phyloP scores from a whole-genome alignment of 345 rosid species.

The Bruguiera gymnorhiza region DNA sequence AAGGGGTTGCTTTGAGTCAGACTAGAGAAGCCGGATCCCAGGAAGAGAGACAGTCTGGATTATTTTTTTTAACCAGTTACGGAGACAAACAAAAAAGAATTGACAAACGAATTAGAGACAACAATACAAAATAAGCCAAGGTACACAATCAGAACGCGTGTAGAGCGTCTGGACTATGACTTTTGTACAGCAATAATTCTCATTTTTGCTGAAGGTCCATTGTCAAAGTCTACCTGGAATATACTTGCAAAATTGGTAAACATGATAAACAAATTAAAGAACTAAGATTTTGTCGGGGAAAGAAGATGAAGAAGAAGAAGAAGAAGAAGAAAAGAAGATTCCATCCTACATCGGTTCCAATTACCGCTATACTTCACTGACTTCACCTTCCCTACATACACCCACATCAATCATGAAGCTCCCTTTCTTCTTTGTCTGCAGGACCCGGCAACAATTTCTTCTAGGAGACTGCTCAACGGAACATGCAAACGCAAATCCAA shows the following conservation, averaged over 20 bases:
- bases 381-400: slow-evolving; percentile 67
- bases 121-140: background rate
- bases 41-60: too few relatives aligned
- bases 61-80: too few relatives aligned
- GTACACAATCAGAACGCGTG: background rate
- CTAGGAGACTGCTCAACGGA: slow-evolving; percentile 61
- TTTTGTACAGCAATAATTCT: slow-evolving; percentile 7
- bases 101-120: background rate
- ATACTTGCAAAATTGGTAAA: slow-evolving; percentile 26
- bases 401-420: slow-evolving; percentile 67
- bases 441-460: slow-evolving; percentile 84
- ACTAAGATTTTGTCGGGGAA: background rate
- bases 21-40: too few relatives aligned
- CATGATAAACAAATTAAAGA: slow-evolving; percentile 11
- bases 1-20: too few relatives aligned
- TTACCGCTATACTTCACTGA: slow-evolving; percentile 51
- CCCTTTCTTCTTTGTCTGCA: slow-evolving; percentile 54
- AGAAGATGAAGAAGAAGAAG: background rate
- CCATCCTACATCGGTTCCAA: background rate
- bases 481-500: background rate
- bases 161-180: background rate
- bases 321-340: background rate
- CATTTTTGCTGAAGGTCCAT: slow-evolving; percentile 8
- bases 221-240: slow-evolving; percentile 2
- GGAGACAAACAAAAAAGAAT: too few relatives aligned